These are phyloP conservation scores for Talaromyces sp. DNA, from an alignment of 2,329 filamentous ascomycete species.

Conservation along the genomic window DNA sequence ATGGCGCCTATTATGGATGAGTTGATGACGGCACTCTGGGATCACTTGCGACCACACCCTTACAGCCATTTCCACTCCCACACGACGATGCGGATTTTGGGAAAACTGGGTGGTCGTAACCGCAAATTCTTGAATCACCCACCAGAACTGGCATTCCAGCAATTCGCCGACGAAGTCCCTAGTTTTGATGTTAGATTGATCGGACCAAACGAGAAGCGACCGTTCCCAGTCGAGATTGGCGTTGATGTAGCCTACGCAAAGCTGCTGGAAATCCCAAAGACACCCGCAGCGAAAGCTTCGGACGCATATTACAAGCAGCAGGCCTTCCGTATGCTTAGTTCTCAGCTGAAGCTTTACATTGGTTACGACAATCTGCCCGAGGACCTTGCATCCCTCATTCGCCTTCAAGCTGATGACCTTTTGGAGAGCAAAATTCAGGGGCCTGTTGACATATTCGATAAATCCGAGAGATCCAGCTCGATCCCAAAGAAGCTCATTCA, in stretches of 20 bases:
- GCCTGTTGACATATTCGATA: constrained; percentile 64
- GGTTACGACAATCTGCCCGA: constrained; percentile 85
- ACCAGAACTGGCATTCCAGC: constrained; percentile 75
- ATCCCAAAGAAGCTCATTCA: constrained; percentile 83
- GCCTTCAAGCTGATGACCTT: constrained; percentile 85
- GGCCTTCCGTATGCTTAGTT: constrained; percentile 79
- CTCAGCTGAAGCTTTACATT: constrained; percentile 86
- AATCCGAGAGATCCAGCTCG: constrained; percentile 75
- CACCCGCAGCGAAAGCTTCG: constrained; percentile 54
- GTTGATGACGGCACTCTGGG: constrained; percentile 94
- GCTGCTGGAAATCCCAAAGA: constrained; percentile 73
- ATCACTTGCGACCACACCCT: constrained; percentile 87
- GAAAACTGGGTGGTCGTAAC: constrained; percentile 92
- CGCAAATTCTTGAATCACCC: constrained; percentile 92
- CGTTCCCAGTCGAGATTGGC: constrained; percentile 82
- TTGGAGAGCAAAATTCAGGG: constrained; percentile 69
- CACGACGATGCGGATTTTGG: constrained; percentile 94
- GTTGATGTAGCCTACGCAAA: constrained; percentile 87
- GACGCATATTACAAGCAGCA: constrained; percentile 92
- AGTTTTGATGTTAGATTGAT: constrained; percentile 88
- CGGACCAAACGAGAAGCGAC: constrained; percentile 81
- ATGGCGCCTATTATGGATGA: constrained; percentile 99
- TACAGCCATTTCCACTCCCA: constrained; percentile 98
- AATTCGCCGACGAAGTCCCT: constrained; percentile 80
- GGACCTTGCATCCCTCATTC: constrained; percentile 77